A percentile compares a stretch with the other conserved stretches of the same genome.
Conservation (phyloP, 2,329 filamentous ascomycete genomes). For the Ophiognomonia clavigignenti-juglandacearum region DNA sequence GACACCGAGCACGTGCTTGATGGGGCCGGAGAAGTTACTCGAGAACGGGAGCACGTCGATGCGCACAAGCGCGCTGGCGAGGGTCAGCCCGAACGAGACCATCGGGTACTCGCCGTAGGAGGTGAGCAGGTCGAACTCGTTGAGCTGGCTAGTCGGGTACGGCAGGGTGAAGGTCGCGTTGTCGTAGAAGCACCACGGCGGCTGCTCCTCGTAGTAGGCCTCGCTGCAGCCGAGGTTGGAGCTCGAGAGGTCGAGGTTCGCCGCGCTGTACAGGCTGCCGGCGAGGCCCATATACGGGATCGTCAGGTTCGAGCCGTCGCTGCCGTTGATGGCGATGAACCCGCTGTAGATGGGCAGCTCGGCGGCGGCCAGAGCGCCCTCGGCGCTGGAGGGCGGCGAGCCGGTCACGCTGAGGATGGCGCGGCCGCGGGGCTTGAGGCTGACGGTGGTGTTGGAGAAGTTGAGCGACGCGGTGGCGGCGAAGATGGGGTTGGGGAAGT, state of each 20-base stretch:
- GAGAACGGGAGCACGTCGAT: constrained; percentile 20
- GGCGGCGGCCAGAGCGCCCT: constrained; percentile 21
- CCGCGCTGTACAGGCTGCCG: constrained; percentile 22
- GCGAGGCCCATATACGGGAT: constrained; percentile 36
- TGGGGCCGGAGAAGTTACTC: constrained; percentile 10
- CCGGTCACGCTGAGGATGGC: constrained; percentile 24
- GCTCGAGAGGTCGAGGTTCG: constrained; percentile 13
- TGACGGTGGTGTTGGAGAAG: constrained; percentile 20
- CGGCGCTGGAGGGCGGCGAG: constrained; percentile 12
- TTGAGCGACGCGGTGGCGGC: constrained; percentile 15
- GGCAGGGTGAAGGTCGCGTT: constrained; percentile 23
- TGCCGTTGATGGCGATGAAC: constrained; percentile 34
- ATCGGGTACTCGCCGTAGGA: constrained; percentile 6
- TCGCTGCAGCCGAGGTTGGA: constrained; percentile 16
- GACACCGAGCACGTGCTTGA: constrained; percentile 17
- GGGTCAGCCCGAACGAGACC: constrained; percentile 3
- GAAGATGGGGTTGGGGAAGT: constrained; percentile 8
- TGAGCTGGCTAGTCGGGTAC: constrained; percentile 6
- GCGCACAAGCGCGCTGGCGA: constrained; percentile 19
- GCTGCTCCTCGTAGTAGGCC: background rate
- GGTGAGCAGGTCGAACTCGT: background rate
- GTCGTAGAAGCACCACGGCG: constrained; percentile 16
- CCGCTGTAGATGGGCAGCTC: constrained; percentile 38
- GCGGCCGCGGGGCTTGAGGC: constrained; percentile 23
- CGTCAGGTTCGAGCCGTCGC: constrained; percentile 29